Percentiles rank a stretch among this genome's conserved stretches.
Evolutionary conservation across 2,329 filamentous ascomycete genomes (phyloP).

Genomic region (Aspergillus sclerotialis): DNA sequence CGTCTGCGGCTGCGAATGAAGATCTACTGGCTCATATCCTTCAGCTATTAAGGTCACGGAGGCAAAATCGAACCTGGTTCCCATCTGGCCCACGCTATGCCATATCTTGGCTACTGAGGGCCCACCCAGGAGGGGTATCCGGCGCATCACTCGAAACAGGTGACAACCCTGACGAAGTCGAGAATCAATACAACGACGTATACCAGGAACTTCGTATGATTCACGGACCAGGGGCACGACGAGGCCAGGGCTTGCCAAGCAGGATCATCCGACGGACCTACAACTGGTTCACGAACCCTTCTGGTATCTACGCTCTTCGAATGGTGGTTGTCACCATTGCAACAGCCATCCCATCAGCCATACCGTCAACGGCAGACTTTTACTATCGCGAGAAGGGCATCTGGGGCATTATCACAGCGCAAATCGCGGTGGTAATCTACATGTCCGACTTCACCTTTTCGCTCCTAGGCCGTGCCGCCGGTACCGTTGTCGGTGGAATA

Average conservation of each 20-base stretch:
- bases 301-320: slow-evolving; percentile 39
- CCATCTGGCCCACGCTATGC: slow-evolving; percentile 36
- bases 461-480: slow-evolving; percentile 34
- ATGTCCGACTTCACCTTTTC: slow-evolving; percentile 47
- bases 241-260: slow-evolving; percentile 20
- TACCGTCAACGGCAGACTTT: slow-evolving; percentile 42
- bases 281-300: slow-evolving; percentile 36
- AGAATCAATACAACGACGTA: slow-evolving; percentile 28
- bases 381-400: slow-evolving; percentile 48
- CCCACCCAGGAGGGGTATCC: too few species aligned
- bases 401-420: slow-evolving; percentile 48
- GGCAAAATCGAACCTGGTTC: slow-evolving; percentile 35
- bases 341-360: slow-evolving; percentile 33
- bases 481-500: slow-evolving; percentile 43
- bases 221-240: slow-evolving; percentile 19
- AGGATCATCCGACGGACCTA: slow-evolving; percentile 23
- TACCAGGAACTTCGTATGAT: slow-evolving; percentile 33
- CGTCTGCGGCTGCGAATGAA: slow-evolving; percentile 22
- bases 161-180: slow-evolving; percentile 19
- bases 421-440: slow-evolving; percentile 43
- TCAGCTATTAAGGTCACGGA: slow-evolving; percentile 29
- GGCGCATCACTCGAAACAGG: slow-evolving; percentile 16
- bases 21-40: slow-evolving; percentile 32
- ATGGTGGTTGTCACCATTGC: slow-evolving; percentile 44
- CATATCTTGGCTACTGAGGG: slow-evolving; percentile 34